Conservation (phyloP, 148 eudicot genomes). For the Camellia lanceoleosa region DNA sequence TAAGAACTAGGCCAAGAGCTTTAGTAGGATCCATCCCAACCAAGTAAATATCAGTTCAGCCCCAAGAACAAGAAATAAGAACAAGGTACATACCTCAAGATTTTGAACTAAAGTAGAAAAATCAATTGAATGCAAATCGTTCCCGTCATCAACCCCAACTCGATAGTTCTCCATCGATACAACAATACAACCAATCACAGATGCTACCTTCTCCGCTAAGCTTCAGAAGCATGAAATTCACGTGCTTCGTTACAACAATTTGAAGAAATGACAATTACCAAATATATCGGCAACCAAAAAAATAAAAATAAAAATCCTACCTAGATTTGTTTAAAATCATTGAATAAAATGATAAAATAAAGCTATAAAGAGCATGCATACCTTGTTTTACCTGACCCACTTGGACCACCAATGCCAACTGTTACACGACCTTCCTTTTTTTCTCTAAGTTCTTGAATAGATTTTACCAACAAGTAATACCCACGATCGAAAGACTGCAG, state of each 20-base stretch:
- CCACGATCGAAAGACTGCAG: conserved; percentile 93
- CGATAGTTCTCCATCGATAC: conserved; percentile 96
- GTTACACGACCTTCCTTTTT: conserved; percentile 81
- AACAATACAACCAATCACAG: conserved; percentile 89
- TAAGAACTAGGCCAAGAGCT: not conserved
- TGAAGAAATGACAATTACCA: not conserved
- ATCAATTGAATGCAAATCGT: conserved; percentile 82
- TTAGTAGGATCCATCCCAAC: not conserved
- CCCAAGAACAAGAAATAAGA: not conserved
- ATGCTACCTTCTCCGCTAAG: conserved; percentile 94
- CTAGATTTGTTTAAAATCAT: not conserved
- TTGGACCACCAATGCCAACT: conserved; percentile 98
- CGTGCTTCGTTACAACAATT: conserved; percentile 8
- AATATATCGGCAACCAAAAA: not conserved
- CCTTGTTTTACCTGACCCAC: conserved; percentile 99
- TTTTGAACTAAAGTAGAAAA: conserved; percentile 71
- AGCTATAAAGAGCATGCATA: conserved; percentile 16
- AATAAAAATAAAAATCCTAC: not conserved
- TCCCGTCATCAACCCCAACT: conserved; percentile 77
- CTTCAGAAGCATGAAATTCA: conserved; percentile 54
- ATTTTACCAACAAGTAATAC: conserved; percentile 84
- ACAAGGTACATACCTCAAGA: conserved; percentile 66
- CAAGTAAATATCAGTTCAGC: not conserved
- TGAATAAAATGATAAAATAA: not conserved
- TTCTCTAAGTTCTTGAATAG: conserved; percentile 92